Evolutionary conservation across 2,329 filamentous ascomycete species (phyloP).

Genomic region (Emmonsiellopsis sp.): DNA sequence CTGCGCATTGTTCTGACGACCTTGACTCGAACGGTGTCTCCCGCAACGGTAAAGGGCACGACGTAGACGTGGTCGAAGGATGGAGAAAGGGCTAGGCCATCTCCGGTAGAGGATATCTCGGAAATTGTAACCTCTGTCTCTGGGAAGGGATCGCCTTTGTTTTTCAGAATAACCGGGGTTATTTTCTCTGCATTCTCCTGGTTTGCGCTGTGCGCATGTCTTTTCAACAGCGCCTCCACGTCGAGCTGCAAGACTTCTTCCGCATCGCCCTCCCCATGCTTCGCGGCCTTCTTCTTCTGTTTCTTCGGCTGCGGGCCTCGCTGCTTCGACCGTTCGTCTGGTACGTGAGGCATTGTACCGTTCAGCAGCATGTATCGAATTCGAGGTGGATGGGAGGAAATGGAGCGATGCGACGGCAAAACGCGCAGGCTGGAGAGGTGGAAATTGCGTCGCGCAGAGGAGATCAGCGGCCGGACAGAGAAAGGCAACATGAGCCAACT

Average conservation of each 20-base stretch:
- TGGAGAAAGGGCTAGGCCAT: slow-evolving; percentile 69
- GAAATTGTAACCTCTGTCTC: slow-evolving; percentile 76
- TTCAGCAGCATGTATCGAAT: background rate
- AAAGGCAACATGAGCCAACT: background rate
- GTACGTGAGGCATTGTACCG: slow-evolving; percentile 18
- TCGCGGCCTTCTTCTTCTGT: slow-evolving; percentile 34
- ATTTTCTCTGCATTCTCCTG: slow-evolving; percentile 18
- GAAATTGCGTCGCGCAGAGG: slow-evolving; percentile 1
- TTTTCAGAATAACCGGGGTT: slow-evolving; percentile 26
- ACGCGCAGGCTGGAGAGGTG: background rate
- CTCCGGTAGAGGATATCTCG: slow-evolving; percentile 81
- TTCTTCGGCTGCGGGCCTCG: slow-evolving; percentile 12
- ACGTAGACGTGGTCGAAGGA: slow-evolving; percentile 66
- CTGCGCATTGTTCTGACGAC: slow-evolving; percentile 61
- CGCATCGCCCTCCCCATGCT: slow-evolving; percentile 50
- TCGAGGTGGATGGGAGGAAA: slow-evolving; percentile 10
- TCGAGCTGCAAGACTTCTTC: slow-evolving; percentile 61
- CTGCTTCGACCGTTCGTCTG: slow-evolving; percentile 15
- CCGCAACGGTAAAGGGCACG: slow-evolving; percentile 79
- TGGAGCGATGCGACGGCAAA: slow-evolving; percentile 11
- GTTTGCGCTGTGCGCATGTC: slow-evolving; percentile 14
- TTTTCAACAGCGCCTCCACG: slow-evolving; percentile 39
- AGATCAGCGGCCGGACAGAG: background rate
- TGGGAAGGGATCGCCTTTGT: slow-evolving; percentile 51
- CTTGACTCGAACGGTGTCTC: slow-evolving; percentile 70